Evolutionary conservation across 768 basidiomycete species (phyloP).

Genomic region (Sarcodon aspratus): DNA sequence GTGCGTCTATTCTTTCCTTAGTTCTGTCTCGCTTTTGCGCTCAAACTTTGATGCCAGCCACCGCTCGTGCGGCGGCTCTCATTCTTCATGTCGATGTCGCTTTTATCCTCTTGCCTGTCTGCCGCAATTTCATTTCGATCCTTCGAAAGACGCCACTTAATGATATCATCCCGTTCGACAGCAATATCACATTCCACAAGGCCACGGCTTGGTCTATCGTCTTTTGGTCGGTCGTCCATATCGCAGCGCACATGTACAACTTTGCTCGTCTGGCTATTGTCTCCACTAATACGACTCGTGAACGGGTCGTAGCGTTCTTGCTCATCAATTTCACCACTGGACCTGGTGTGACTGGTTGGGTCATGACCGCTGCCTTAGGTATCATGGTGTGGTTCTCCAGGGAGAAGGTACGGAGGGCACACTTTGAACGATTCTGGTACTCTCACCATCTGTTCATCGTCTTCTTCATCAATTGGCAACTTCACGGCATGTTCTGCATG

Average conservation of each 20-base stretch:
- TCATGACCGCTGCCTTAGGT: slow-evolving; percentile 65
- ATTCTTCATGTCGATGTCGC: slow-evolving; percentile 86
- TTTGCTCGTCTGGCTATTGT: slow-evolving; percentile 54
- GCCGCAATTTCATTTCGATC: slow-evolving; percentile 88
- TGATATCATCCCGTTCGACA: slow-evolving; percentile 85
- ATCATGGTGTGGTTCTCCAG: slow-evolving; percentile 80
- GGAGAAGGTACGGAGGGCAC: slow-evolving; percentile 66
- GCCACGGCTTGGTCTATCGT: slow-evolving; percentile 89
- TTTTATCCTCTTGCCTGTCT: slow-evolving; percentile 91
- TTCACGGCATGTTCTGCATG: slow-evolving; percentile 97
- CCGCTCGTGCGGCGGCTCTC: slow-evolving; percentile 82
- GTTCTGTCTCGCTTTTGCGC: neutral
- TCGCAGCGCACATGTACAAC: slow-evolving; percentile 79
- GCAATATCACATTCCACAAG: slow-evolving; percentile 86
- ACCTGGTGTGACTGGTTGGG: slow-evolving; percentile 78
- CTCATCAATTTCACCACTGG: slow-evolving; percentile 72
- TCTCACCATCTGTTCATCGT: slow-evolving; percentile 81
- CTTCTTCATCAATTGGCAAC: slow-evolving; percentile 91
- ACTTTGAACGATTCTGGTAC: slow-evolving; percentile 89
- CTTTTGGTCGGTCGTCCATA: slow-evolving; percentile 63
- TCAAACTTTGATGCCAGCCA: slow-evolving; percentile 34
- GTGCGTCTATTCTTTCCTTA: slow-evolving; percentile 29
- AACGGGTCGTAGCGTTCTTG: slow-evolving; percentile 62
- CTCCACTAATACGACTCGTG: slow-evolving; percentile 41
- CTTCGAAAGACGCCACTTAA: slow-evolving; percentile 81